Percentiles rank a stretch among this genome's conserved stretches.
Evolutionary conservation across 306 rosid species (phyloP).

Genomic region (Begonia masoniana): DNA sequence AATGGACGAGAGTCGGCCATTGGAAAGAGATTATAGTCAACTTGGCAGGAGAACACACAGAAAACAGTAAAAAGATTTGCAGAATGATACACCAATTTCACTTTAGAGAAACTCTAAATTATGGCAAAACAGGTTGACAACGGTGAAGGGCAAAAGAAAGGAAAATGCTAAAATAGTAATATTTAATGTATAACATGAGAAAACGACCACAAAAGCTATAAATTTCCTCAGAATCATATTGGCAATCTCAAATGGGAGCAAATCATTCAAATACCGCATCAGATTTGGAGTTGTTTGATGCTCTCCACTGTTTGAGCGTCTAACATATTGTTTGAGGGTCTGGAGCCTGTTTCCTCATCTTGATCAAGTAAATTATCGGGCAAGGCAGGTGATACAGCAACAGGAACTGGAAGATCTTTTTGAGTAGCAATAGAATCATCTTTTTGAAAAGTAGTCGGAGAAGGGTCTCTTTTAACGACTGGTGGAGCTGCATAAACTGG

Average conservation of each 20-base stretch:
- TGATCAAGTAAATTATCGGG: constrained; percentile 22
- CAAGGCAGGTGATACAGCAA: constrained; percentile 5
- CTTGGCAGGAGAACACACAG: no score
- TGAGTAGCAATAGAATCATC: constrained; percentile 24
- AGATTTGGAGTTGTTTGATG: constrained; percentile 61
- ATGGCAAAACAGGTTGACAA: constrained; percentile 27
- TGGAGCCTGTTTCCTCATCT: constrained; percentile 22
- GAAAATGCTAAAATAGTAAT: constrained; percentile 24
- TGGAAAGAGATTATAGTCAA: no score
- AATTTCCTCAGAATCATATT: constrained; percentile 40
- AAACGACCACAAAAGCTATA: constrained; percentile 23
- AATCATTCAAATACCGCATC: constrained; percentile 25
- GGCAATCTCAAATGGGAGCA: constrained; percentile 20
- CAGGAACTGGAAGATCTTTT: constrained; percentile 17
- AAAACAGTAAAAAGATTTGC: no score
- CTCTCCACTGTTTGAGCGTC: constrained; percentile 33
- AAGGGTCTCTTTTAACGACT: constrained; percentile 33
- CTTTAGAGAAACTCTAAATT: constrained; percentile 27
- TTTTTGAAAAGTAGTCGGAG: constrained; percentile 11
- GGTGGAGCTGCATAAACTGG: constrained; percentile 76
- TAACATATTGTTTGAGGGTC: constrained; percentile 17
- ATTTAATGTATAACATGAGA: constrained; percentile 29
- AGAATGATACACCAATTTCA: no score
- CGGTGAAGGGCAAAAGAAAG: constrained; percentile 13
- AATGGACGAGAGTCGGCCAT: no score